Evolutionary conservation across 371 early-diverging fungal species (phyloP).

Genomic region (Mucor lusitanicus): DNA sequence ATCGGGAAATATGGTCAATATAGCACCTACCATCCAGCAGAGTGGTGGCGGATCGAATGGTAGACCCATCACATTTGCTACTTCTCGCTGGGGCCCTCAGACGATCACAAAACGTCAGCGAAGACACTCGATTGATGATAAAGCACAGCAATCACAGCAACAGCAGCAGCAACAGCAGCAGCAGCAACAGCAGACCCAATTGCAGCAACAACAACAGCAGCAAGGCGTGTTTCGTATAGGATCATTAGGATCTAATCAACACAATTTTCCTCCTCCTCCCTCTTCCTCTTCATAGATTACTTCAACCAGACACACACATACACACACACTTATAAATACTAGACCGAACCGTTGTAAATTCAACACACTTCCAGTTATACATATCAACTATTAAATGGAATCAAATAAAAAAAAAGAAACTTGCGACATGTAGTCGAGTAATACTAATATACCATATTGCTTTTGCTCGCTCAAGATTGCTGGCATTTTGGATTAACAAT

Average conservation of each 20-base stretch:
- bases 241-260: background rate
- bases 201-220: slow-evolving; percentile 8
- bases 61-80: slow-evolving; percentile 38
- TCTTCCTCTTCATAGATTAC: background rate
- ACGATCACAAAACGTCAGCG: slow-evolving; percentile 38
- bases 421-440: no score
- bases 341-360: no score
- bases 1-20: slow-evolving; percentile 1
- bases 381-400: no score
- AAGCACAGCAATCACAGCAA: slow-evolving; percentile 4
- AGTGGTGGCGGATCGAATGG: slow-evolving; percentile 12
- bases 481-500: no score
- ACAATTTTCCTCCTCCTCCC: background rate
- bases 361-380: no score
- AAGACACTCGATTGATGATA: slow-evolving; percentile 33
- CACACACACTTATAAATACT: no score
- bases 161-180: slow-evolving; percentile 6
- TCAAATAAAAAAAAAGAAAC: no score
- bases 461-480: no score
- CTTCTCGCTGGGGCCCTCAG: slow-evolving; percentile 30
- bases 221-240: slow-evolving; percentile 9
- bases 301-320: background rate
- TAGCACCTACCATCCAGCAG: background rate
- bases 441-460: no score
- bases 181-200: slow-evolving; percentile 10